These are phyloP conservation scores for Penicillium sp. DNA, from an alignment of 2,329 filamentous ascomycete genomes.

Conservation along the genomic window DNA sequence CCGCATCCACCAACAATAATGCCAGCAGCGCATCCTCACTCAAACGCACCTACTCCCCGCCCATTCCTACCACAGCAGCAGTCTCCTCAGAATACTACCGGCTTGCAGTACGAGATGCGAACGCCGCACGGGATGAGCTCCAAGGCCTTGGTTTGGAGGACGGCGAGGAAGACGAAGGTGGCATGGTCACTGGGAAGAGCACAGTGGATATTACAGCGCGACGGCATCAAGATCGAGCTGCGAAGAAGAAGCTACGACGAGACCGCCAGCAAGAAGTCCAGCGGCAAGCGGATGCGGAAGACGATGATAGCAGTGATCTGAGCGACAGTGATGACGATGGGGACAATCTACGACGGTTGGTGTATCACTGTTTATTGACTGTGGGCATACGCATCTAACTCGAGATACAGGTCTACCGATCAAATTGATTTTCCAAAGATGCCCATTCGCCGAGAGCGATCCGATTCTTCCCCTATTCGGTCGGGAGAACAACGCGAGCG, in stretches of 20 bases:
- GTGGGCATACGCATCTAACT: constrained; percentile 14
- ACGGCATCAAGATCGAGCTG: constrained; percentile 29
- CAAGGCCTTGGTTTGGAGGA: constrained; percentile 43
- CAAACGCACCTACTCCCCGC: constrained; percentile 66
- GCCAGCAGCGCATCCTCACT: constrained; percentile 51
- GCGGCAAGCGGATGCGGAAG: constrained; percentile 57
- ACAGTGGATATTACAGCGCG: constrained; percentile 59
- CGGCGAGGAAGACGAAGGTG: constrained; percentile 62
- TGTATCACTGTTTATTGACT: not conserved
- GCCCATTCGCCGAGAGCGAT: constrained; percentile 74
- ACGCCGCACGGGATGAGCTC: constrained; percentile 27
- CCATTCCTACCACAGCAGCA: constrained; percentile 60
- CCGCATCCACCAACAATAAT: constrained; percentile 33
- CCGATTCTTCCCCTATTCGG: constrained; percentile 84
- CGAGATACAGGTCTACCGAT: constrained; percentile 64
- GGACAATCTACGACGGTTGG: constrained; percentile 43
- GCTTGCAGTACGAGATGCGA: constrained; percentile 40
- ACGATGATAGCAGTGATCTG: constrained; percentile 66
- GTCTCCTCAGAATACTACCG: constrained; percentile 65
- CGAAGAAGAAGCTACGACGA: constrained; percentile 33
- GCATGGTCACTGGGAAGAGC: constrained; percentile 62
- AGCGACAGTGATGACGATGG: constrained; percentile 67
- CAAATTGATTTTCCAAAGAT: constrained; percentile 97
- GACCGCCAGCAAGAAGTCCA: constrained; percentile 50
- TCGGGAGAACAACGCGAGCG: constrained; percentile 46